Conservation (phyloP, 1,284 basidiomycete species). For the Microbotryum scabiosae region DNA sequence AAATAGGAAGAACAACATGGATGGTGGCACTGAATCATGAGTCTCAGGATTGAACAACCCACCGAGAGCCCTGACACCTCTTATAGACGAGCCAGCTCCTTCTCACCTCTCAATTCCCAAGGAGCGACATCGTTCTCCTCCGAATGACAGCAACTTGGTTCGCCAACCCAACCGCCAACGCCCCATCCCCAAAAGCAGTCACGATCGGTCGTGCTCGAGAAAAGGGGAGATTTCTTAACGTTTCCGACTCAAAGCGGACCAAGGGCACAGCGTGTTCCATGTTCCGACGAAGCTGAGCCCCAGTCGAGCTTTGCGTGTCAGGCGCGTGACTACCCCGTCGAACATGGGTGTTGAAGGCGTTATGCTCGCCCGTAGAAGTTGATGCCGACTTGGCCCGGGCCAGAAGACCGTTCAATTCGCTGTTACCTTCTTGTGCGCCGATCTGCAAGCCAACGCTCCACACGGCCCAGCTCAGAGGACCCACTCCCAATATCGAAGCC, state of each 20-base stretch:
- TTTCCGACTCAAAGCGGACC: not conserved
- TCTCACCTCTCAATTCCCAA: too few relatives aligned
- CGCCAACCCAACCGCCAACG: conserved; percentile 12
- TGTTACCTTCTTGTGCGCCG: conserved; percentile 8
- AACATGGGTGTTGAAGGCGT: not conserved
- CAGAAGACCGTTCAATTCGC: conserved; percentile 1
- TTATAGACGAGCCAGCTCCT: too few relatives aligned
- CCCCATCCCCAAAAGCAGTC: not conserved
- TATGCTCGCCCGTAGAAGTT: not conserved
- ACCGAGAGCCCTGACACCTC: too few relatives aligned
- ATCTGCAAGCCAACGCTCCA: conserved; percentile 5
- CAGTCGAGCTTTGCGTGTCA: not conserved
- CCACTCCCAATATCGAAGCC: not conserved
- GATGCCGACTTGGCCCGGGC: not conserved
- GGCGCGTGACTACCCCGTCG: not conserved
- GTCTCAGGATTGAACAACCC: too few relatives aligned
- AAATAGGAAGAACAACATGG: too few relatives aligned
- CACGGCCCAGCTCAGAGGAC: conserved; percentile 10
- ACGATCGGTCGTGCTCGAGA: conserved; percentile 18
- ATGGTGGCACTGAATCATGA: too few relatives aligned
- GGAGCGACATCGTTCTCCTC: too few relatives aligned
- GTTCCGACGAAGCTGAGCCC: not conserved
- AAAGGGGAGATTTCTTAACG: conserved; percentile 13
- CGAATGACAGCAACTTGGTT: conserved; percentile 5
- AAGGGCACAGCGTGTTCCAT: not conserved